A percentile compares a stretch with the other conserved stretches of the same genome.
These are phyloP conservation scores for Yamadazyma paraphyllophila DNA, from an alignment of 805 yeast species.

Conservation along the genomic window DNA sequence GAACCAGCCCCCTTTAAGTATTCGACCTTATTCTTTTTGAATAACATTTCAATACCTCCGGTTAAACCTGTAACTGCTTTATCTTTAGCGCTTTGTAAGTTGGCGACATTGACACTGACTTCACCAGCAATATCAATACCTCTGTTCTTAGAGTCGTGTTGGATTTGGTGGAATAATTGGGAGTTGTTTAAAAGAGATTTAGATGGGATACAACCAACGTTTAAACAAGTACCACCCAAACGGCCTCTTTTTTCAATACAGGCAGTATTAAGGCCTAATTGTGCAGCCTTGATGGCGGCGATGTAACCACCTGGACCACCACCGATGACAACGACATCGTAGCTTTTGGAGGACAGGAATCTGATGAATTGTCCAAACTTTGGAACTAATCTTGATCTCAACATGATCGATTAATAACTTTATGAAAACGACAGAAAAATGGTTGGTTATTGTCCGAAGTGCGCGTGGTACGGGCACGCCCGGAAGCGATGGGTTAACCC, in stretches of 20 bases:
- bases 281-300: slow-evolving; percentile 98
- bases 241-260: slow-evolving; percentile 96
- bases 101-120: slow-evolving; percentile 69
- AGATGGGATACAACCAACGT: slow-evolving; percentile 99
- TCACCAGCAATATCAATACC: slow-evolving; percentile 84
- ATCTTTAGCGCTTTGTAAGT: slow-evolving; percentile 90
- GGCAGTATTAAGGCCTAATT: slow-evolving; percentile 89
- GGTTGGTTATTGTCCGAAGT: slow-evolving; percentile 13
- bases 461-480: slow-evolving; percentile 9
- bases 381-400: slow-evolving; percentile 15
- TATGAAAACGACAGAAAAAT: slow-evolving; percentile 3
- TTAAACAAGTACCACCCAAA: slow-evolving; percentile 97
- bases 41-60: slow-evolving; percentile 88
- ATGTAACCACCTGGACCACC: slow-evolving; percentile 99
- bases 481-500: neutral
- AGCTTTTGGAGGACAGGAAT: slow-evolving; percentile 47
- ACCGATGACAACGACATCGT: slow-evolving; percentile 93
- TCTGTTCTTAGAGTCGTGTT: slow-evolving; percentile 77
- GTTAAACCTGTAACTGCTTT: slow-evolving; percentile 86
- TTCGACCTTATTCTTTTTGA: slow-evolving; percentile 92
- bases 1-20: slow-evolving; percentile 94
- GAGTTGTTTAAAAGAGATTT: slow-evolving; percentile 94
- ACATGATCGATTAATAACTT: slow-evolving; percentile 13
- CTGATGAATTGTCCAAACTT: slow-evolving; percentile 31
- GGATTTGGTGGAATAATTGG: slow-evolving; percentile 84